A percentile compares a stretch with the other conserved stretches of the same genome.
These are phyloP conservation scores for Polygonum aviculare DNA, from an alignment of 148 eudicot genomes.

Conservation along the genomic window DNA sequence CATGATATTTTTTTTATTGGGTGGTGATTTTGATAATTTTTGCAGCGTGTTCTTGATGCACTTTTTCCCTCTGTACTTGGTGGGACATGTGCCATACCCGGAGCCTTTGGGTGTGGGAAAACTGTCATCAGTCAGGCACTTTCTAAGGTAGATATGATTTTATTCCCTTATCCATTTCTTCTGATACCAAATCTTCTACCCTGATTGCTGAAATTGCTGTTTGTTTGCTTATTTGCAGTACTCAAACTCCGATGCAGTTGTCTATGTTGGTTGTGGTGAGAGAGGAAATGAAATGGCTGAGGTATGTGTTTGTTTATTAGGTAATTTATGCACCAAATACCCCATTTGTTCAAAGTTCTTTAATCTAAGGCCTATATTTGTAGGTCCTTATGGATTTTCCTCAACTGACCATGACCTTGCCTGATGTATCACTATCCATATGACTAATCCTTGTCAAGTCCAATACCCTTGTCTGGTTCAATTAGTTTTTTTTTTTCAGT, in stretches of 20 bases:
- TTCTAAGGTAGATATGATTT: slow-evolving; percentile 56
- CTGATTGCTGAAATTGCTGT: slow-evolving; percentile 10
- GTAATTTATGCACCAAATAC: neutral
- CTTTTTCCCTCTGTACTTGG: slow-evolving; percentile 99
- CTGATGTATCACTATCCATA: slow-evolving; percentile 23
- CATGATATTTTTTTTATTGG: neutral
- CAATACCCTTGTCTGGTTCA: neutral
- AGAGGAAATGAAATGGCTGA: slow-evolving; percentile 99
- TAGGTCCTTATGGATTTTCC: slow-evolving; percentile 99
- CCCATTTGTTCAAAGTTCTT: neutral
- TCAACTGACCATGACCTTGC: slow-evolving; percentile 97
- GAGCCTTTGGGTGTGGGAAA: slow-evolving; percentile 99
- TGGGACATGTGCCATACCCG: slow-evolving; percentile 99
- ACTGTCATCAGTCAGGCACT: slow-evolving; percentile 99
- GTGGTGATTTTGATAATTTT: slow-evolving; percentile 13
- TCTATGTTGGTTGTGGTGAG: slow-evolving; percentile 99
- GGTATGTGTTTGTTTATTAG: slow-evolving; percentile 32
- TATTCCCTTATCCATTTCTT: neutral
- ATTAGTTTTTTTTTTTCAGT: neutral
- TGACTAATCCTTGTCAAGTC: neutral
- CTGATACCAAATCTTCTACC: neutral
- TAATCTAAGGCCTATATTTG: neutral
- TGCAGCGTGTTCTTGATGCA: slow-evolving; percentile 97
- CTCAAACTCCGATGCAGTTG: slow-evolving; percentile 97
- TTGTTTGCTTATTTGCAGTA: slow-evolving; percentile 44